Evolutionary conservation across 495 filamentous ascomycete genomes (phyloP).

Genomic region (Bathelium albidoporum): DNA sequence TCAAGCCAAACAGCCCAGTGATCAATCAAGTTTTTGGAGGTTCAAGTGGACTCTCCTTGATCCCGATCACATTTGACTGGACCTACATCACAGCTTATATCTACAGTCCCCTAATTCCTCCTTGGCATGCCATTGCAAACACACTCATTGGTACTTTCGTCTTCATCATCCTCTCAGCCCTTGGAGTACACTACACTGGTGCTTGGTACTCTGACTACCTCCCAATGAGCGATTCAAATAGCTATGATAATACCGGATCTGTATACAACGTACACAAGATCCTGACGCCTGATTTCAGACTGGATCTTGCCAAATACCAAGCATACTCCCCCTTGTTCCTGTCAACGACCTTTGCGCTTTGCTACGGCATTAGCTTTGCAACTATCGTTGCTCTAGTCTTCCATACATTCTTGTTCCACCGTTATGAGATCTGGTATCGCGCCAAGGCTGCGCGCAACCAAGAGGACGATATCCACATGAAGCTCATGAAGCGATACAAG

Average conservation of each 20-base stretch:
- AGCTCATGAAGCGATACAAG: constrained; percentile 50
- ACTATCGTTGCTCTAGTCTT: constrained; percentile 59
- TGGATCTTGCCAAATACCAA: constrained; percentile 58
- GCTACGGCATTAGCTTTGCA: constrained; percentile 71
- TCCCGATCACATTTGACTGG: constrained; percentile 88
- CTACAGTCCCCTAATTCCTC: constrained; percentile 55
- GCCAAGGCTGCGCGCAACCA: constrained; percentile 40
- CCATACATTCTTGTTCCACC: constrained; percentile 61
- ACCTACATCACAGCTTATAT: constrained; percentile 56
- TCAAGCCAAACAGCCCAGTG: constrained; percentile 55
- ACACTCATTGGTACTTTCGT: constrained; percentile 44
- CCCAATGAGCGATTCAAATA: constrained; percentile 63
- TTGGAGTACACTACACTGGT: constrained; percentile 40
- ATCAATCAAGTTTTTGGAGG: constrained; percentile 41
- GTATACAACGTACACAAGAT: constrained; percentile 66
- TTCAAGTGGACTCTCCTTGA: constrained; percentile 70
- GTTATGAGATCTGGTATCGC: constrained; percentile 57
- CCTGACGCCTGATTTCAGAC: constrained; percentile 55
- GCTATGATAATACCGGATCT: constrained; percentile 72
- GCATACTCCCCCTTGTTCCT: constrained; percentile 70
- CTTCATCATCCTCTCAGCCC: constrained; percentile 18
- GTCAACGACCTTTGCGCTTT: constrained; percentile 68
- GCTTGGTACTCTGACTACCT: constrained; percentile 67
- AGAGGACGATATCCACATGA: constrained; percentile 56
- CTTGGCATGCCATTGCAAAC: constrained; percentile 55